Evolutionary conservation across 164 flowering plant species (phyloP), one percentile per base, ranked within the genome.

Genomic region (Kingdonia uniflora): DNA sequence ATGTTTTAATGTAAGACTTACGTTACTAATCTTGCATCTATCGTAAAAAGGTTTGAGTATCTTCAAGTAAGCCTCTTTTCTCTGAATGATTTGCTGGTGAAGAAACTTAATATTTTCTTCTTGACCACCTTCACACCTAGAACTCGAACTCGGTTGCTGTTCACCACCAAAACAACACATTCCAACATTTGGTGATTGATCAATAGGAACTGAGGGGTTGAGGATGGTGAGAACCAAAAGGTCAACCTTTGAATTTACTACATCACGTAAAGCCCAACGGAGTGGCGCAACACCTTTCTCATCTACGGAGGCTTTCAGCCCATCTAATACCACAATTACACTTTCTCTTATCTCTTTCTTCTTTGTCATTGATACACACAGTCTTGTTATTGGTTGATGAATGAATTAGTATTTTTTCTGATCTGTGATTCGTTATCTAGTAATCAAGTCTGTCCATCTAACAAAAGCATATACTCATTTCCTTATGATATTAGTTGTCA

Each of bases 21-120:
- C 76, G 23, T 65, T 65, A 47, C 2, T 57, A 39, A 16, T 45
- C 60, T 68, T 72, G 66, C 72, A 72, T 25, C 20, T 42, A 15
- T 65, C 49, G 26, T 72, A 63, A 29, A 52, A 68, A 21, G 70
- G 72, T 51, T 69, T 60, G 49, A 72, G 55, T 54, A 46, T 54
- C 42, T 54, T 14, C 43, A 11, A 21, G 47, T 56, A 72, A 25
- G 39, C 39, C 35, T 65, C 59, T 43, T 61, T 65, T 52, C 53
- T 51, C 40, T 63, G 53, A 42, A 26, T 45, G 21, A 60, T 60
- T 49, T 59, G 65, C 14, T 56, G 49, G 3, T 55, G 55, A 24
- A 62, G 61, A 22, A 61, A 54, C 51, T 51, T 41, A 10, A 58
- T 17, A 13, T 23, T n/a, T 1, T 39, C 46, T 19, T 52, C 53